phyloP scores from a whole-genome alignment of 371 early-diverging fungal species.

The Coemansia sp. region DNA sequence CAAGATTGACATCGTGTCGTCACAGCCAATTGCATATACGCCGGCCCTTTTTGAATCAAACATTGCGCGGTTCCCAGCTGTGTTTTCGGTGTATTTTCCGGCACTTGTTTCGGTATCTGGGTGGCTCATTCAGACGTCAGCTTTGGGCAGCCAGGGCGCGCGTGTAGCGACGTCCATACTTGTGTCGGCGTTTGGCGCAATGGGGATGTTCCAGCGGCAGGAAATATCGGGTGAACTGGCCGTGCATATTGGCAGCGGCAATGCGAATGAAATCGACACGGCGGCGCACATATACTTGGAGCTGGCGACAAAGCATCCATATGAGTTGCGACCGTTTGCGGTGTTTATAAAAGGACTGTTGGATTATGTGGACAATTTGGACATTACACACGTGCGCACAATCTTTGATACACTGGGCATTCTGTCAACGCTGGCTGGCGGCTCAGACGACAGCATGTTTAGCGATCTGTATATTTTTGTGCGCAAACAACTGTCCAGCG shows the following conservation, averaged over 20 bases:
- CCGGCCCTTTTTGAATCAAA: slow-evolving; percentile 14
- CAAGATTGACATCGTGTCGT: slow-evolving; percentile 54
- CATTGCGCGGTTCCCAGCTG: slow-evolving; percentile 22
- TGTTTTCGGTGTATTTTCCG: slow-evolving; percentile 53
- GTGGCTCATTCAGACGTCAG: slow-evolving; percentile 53
- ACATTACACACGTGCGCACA: slow-evolving; percentile 62
- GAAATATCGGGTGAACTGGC: slow-evolving; percentile 76
- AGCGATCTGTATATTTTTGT: slow-evolving; percentile 72
- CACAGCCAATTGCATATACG: slow-evolving; percentile 19
- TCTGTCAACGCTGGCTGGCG: slow-evolving; percentile 53
- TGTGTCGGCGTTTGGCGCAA: slow-evolving; percentile 53
- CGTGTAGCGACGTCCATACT: slow-evolving; percentile 23
- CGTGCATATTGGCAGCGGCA: slow-evolving; percentile 81
- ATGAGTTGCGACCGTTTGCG: slow-evolving; percentile 59
- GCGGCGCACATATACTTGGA: slow-evolving; percentile 61
- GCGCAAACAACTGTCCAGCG: slow-evolving; percentile 78
- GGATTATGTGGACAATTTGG: slow-evolving; percentile 73
- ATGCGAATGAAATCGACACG: slow-evolving; percentile 63
- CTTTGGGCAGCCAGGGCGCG: slow-evolving; percentile 55
- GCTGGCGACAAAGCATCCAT: slow-evolving; percentile 57
- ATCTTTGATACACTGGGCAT: slow-evolving; percentile 72
- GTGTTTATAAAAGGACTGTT: slow-evolving; percentile 77
- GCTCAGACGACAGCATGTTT: slow-evolving; percentile 30
- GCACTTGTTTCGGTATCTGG: slow-evolving; percentile 64
- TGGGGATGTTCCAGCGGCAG: slow-evolving; percentile 69